Evolutionary conservation across 179 eudicot species (phyloP).

Genomic region (Beta macrorhiza): DNA sequence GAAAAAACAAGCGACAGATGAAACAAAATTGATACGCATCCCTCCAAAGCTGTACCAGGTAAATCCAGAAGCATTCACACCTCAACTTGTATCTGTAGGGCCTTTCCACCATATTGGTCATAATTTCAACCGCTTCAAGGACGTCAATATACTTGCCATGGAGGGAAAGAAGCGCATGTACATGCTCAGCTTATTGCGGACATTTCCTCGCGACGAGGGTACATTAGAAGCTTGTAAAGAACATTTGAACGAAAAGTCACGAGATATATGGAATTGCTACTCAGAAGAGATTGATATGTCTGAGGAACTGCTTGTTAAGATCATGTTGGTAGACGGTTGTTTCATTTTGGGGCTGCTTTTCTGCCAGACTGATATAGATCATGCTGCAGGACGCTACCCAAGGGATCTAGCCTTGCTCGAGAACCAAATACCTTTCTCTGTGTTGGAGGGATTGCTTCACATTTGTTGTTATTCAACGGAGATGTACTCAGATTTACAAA

Average conservation of each 20-base stretch:
- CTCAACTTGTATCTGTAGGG: background rate
- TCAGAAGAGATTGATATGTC: conserved; percentile 6
- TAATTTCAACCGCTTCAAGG: background rate
- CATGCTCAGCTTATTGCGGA: background rate
- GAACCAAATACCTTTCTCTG: too few species aligned
- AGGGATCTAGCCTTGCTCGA: too few species aligned
- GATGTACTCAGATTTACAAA: too few species aligned
- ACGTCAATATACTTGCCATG: background rate
- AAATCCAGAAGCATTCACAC: background rate
- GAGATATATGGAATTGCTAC: background rate
- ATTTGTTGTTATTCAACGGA: too few species aligned
- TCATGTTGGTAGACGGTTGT: conserved; percentile 5
- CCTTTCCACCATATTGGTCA: conserved; percentile 1
- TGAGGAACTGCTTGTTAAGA: background rate
- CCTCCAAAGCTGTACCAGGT: conserved; percentile 3
- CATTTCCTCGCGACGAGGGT: too few species aligned
- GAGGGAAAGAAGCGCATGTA: conserved; percentile 2
- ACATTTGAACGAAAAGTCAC: background rate
- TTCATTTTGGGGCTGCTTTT: background rate
- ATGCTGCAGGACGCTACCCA: too few species aligned
- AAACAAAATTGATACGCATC: background rate
- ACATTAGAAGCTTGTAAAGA: background rate
- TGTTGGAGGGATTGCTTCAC: too few species aligned
- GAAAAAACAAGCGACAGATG: background rate
- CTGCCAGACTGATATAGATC: too few species aligned